phyloP scores from a whole-genome alignment of 441 rosid genomes.

The Pelargonium cotyledonis region DNA sequence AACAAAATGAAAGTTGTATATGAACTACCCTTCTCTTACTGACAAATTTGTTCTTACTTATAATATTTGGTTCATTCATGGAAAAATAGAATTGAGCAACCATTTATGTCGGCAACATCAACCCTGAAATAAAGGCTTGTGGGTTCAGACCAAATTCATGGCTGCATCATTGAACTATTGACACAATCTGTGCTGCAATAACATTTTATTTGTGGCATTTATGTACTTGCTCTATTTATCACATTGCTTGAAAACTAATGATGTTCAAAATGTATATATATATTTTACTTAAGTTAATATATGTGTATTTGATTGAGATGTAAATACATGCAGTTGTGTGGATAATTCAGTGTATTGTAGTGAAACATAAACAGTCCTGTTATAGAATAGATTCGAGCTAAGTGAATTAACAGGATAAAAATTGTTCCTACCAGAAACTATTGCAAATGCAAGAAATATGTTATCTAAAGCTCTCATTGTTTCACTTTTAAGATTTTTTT shows the following conservation, averaged over 20 bases:
- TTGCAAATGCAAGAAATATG: background rate
- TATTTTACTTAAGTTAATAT: background rate
- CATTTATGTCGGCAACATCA: background rate
- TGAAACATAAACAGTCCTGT: background rate
- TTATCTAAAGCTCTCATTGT: background rate
- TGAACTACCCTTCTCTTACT: background rate
- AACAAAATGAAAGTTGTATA: too few species aligned
- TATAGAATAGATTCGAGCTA: background rate
- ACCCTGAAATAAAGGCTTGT: background rate
- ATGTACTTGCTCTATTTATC: background rate
- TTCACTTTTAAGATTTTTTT: background rate
- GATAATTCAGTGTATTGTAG: background rate
- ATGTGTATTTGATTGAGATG: background rate
- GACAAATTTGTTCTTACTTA: background rate
- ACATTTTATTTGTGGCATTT: background rate
- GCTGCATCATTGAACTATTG: background rate
- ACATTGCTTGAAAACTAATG: background rate
- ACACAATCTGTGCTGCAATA: background rate
- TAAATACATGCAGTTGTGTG: background rate
- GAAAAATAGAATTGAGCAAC: background rate
- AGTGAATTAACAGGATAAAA: background rate
- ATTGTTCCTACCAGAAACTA: too few species aligned
- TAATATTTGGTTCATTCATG: background rate
- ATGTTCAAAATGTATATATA: too few species aligned
- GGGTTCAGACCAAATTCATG: background rate